Percentiles rank a stretch among this genome's conserved stretches.
phyloP scores from a whole-genome alignment of 176 grass and related monocot species.

The sorghum (Sorghum bicolor) region Sorghum_bicolor_NCBIv3 NC_012872.2:15413001-15413500 shows the following conservation, averaged over 20 bases:
- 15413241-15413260: slow-evolving; percentile 42
- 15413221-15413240: slow-evolving; percentile 64
- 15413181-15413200: slow-evolving; percentile 78
- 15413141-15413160: slow-evolving; percentile 40
- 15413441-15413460: slow-evolving; percentile 33
- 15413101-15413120: slow-evolving; percentile 75
- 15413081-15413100: slow-evolving; percentile 96
- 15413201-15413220: slow-evolving; percentile 74
- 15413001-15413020: slow-evolving; percentile 62
- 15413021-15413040: slow-evolving; percentile 70
- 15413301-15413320: slow-evolving; percentile 70
- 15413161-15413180: slow-evolving; percentile 54
- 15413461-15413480: slow-evolving; percentile 19
- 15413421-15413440: slow-evolving; percentile 57
- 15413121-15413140: slow-evolving; percentile 74
- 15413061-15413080: slow-evolving; percentile 85
- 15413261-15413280: slow-evolving; percentile 51
- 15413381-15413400: slow-evolving; percentile 76
- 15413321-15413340: slow-evolving; percentile 79
- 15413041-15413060: slow-evolving; percentile 71
- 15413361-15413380: slow-evolving; percentile 67
- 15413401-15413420: slow-evolving; percentile 63
- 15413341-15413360: slow-evolving; percentile 71
- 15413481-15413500: slow-evolving; percentile 36
- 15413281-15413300: slow-evolving; percentile 63